phyloP scores from a whole-genome alignment of 2,329 filamentous ascomycete genomes.

The Bipolaris cookei region DNA sequence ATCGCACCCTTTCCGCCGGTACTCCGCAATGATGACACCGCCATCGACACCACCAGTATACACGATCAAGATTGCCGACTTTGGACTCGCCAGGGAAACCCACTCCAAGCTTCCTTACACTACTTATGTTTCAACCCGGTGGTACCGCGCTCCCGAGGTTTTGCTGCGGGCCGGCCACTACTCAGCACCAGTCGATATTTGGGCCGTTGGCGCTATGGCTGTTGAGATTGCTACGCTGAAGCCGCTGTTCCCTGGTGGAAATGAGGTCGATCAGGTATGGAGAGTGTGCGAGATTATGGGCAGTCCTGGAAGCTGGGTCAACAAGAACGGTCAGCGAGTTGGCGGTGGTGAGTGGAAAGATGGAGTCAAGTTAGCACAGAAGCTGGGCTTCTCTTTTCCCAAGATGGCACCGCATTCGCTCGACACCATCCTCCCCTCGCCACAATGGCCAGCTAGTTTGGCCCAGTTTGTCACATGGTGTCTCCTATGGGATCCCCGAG shows the following conservation, averaged over 20 bases:
- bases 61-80: conserved; percentile 98
- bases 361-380: conserved; percentile 87
- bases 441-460: conserved; percentile 88
- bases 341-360: conserved; percentile 98
- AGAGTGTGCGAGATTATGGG: conserved; percentile 99
- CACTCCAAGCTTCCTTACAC: conserved; percentile 97
- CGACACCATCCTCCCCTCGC: conserved; percentile 87
- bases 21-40: conserved; percentile 90
- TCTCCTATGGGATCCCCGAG: conserved; percentile 97
- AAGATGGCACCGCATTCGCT: conserved; percentile 98
- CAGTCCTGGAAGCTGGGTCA: conserved; percentile 97
- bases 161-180: conserved; percentile 93
- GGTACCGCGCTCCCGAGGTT: conserved; percentile 94
- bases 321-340: conserved; percentile 82
- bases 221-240: conserved; percentile 97
- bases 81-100: conserved; percentile 95
- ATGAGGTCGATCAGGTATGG: conserved; percentile 99
- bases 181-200: conserved; percentile 96
- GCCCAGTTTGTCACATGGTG: conserved; percentile 98
- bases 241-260: conserved; percentile 94
- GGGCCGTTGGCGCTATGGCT: conserved; percentile 98
- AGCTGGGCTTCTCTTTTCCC: conserved; percentile 97
- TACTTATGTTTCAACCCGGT: conserved; percentile 96
- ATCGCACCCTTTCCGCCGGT: conserved; percentile 84
- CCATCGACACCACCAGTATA: conserved; percentile 93